phyloP scores from a whole-genome alignment of 176 grass and related monocot genomes.

The Avena insularis region DNA sequence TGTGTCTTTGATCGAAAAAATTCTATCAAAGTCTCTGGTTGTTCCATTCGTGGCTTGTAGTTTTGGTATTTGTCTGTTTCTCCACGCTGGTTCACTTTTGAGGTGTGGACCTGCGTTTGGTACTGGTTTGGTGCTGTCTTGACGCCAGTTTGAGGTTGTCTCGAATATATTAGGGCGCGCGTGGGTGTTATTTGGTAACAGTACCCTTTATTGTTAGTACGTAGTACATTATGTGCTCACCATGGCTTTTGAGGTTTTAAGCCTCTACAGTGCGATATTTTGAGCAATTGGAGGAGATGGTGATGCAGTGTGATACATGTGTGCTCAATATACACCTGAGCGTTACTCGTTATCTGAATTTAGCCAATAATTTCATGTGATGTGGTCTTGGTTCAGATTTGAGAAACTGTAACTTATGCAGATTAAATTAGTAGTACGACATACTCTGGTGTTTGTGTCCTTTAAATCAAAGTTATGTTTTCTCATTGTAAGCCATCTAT shows the following conservation, averaged over 20 bases:
- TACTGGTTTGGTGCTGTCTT: conserved; percentile 32
- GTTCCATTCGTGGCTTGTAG: conserved; percentile 40
- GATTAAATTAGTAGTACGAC: neutral
- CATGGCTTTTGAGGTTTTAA: neutral
- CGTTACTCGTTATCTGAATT: neutral
- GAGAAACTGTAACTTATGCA: conserved; percentile 7
- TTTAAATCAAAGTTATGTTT: neutral
- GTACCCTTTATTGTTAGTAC: neutral
- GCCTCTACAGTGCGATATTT: neutral
- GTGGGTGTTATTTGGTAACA: conserved; percentile 20
- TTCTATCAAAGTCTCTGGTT: neutral
- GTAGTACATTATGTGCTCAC: neutral
- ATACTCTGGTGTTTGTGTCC: neutral
- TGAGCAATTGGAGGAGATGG: neutral
- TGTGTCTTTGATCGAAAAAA: neutral
- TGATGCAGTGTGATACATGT: neutral
- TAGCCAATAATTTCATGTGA: neutral
- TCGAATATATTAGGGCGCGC: neutral
- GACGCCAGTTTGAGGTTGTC: neutral
- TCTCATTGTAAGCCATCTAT: neutral
- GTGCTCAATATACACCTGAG: neutral
- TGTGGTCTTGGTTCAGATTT: conserved; percentile 8
- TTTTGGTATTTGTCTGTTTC: conserved; percentile 50
- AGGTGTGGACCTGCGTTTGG: conserved; percentile 33
- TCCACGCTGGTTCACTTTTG: conserved; percentile 23